phyloP scores from a whole-genome alignment of 768 basidiomycete species.

The Clavulina sp. region DNA sequence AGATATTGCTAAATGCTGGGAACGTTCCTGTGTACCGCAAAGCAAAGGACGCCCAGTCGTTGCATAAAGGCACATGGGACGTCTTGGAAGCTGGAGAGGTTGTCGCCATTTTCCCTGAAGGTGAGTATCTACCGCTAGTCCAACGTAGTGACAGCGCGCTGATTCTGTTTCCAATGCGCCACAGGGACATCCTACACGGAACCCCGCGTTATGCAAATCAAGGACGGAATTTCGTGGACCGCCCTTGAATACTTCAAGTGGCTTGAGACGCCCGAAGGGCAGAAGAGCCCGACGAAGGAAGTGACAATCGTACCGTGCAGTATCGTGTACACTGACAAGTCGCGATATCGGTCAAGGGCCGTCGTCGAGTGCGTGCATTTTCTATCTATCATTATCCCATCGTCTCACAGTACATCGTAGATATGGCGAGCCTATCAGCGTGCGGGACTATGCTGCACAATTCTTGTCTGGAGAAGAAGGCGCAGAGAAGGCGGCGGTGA shows the following conservation, averaged over 20 bases:
- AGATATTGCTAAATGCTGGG: conserved; percentile 74
- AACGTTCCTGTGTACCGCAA: conserved; percentile 96
- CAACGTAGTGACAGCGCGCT: not conserved
- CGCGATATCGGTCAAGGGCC: conserved; percentile 82
- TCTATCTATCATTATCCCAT: conserved; percentile 6
- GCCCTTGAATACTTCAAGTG: conserved; percentile 84
- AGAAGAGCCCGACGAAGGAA: conserved; percentile 21
- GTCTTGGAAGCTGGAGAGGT: conserved; percentile 61
- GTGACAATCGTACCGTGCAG: conserved; percentile 64
- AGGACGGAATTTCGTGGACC: conserved; percentile 87
- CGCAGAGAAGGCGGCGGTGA: conserved; percentile 61
- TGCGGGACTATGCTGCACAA: conserved; percentile 56
- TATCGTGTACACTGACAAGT: conserved; percentile 91
- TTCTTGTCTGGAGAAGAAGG: conserved; percentile 57
- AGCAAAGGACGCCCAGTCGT: conserved; percentile 72
- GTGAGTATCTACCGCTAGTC: conserved; percentile 25
- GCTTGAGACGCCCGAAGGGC: conserved; percentile 37
- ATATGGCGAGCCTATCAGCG: conserved; percentile 63
- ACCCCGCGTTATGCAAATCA: conserved; percentile 72
- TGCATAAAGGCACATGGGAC: conserved; percentile 83
- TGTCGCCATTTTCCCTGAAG: conserved; percentile 89
- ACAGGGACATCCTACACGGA: conserved; percentile 49
- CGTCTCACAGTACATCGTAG: conserved; percentile 23
- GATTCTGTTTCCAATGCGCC: conserved; percentile 8
- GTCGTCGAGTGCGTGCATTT: conserved; percentile 28